These are phyloP conservation scores for Penicillium manginii DNA, from an alignment of 495 filamentous ascomycete species.

Conservation along the genomic window DNA sequence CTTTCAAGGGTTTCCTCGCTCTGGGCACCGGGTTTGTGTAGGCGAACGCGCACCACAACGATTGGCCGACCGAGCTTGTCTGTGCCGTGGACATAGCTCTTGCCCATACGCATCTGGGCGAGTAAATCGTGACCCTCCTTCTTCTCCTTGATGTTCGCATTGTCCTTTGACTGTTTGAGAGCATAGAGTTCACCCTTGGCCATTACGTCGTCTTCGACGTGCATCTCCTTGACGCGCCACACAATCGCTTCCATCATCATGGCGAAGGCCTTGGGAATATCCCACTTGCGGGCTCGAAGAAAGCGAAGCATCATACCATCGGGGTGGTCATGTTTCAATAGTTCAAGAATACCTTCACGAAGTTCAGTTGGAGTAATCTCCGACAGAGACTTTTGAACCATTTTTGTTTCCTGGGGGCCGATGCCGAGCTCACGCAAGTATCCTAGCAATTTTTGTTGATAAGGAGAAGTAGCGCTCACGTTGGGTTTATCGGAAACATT, in stretches of 20 bases:
- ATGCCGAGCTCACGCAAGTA: conserved; percentile 31
- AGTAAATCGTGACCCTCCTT: conserved; percentile 80
- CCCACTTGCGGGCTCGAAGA: conserved; percentile 92
- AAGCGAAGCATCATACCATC: conserved; percentile 90
- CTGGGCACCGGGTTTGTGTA: conserved; percentile 88
- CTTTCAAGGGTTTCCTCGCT: conserved; percentile 77
- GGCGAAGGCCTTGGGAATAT: conserved; percentile 82
- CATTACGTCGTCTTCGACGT: conserved; percentile 84
- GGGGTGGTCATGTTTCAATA: conserved; percentile 90
- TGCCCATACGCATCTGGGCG: conserved; percentile 83
- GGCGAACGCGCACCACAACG: conserved; percentile 74
- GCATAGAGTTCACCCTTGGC: conserved; percentile 71
- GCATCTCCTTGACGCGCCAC: conserved; percentile 79
- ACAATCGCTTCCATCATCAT: conserved; percentile 91
- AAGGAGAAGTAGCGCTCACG: conserved; percentile 16
- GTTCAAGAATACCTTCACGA: conserved; percentile 75
- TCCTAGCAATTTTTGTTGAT: conserved; percentile 28
- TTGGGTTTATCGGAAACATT: conserved; percentile 28
- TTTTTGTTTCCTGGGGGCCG: conserved; percentile 31
- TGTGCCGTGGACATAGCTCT: conserved; percentile 83
- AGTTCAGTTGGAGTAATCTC: conserved; percentile 68
- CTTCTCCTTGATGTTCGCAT: conserved; percentile 53
- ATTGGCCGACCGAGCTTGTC: conserved; percentile 85
- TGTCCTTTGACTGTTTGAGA: conserved; percentile 56
- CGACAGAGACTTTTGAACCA: conserved; percentile 32